A percentile compares a stretch with the other conserved stretches of the same genome.
phyloP scores from a whole-genome alignment of 1,284 basidiomycete genomes.

The Irpex lacteus region DNA sequence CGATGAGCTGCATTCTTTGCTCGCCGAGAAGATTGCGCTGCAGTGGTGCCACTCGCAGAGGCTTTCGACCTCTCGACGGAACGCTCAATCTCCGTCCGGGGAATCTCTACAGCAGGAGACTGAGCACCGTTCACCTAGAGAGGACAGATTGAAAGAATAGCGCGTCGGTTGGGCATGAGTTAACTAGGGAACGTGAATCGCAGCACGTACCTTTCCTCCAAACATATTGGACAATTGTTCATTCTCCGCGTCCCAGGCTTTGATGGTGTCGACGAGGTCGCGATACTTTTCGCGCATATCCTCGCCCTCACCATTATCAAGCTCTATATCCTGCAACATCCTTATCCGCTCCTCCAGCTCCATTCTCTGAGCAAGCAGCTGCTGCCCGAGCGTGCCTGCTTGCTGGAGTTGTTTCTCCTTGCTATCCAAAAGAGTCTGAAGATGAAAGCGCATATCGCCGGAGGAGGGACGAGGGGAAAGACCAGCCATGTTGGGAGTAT shows the following conservation, averaged over 20 bases:
- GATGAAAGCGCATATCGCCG: conserved; percentile 69
- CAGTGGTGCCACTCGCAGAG: conserved; percentile 43
- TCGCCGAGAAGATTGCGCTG: conserved; percentile 72
- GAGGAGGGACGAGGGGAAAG: conserved; percentile 32
- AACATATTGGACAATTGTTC: conserved; percentile 73
- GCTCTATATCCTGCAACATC: conserved; percentile 69
- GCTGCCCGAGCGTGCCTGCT: conserved; percentile 87
- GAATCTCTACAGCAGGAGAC: conserved; percentile 37
- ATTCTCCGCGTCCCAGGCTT: conserved; percentile 83
- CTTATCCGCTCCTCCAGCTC: conserved; percentile 86
- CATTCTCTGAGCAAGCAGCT: conserved; percentile 86
- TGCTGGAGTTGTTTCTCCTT: conserved; percentile 91
- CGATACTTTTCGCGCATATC: conserved; percentile 68
- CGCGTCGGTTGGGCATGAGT: conserved; percentile 3
- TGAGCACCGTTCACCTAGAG: conserved; percentile 34
- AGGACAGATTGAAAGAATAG: neutral
- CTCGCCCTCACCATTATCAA: conserved; percentile 54
- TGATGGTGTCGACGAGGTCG: conserved; percentile 76
- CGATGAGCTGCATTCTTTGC: conserved; percentile 85
- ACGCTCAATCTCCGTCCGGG: conserved; percentile 40
- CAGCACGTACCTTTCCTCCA: conserved; percentile 56
- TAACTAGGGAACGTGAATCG: conserved; percentile 23
- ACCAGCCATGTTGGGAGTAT: conserved; percentile 17
- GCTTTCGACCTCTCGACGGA: conserved; percentile 40
- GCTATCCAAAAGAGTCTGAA: conserved; percentile 79